These are phyloP conservation scores for Esteya vermicola DNA, from an alignment of 2,329 filamentous ascomycete genomes.

Conservation along the genomic window DNA sequence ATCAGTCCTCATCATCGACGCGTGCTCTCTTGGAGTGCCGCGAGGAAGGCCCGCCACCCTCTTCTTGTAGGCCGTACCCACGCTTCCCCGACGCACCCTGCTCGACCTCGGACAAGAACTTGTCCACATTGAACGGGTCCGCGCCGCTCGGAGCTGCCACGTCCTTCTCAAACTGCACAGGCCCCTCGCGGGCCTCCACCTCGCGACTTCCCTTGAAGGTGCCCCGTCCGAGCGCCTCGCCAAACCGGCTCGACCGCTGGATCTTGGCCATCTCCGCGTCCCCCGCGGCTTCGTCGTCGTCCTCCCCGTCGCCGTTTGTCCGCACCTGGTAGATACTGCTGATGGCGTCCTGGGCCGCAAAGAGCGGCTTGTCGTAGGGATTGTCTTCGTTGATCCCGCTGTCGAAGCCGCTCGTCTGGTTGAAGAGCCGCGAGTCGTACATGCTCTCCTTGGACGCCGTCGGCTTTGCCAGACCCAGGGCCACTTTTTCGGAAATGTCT, in stretches of 20 bases:
- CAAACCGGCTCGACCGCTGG: slow-evolving; percentile 69
- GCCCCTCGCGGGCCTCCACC: slow-evolving; percentile 75
- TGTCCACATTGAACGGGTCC: slow-evolving; percentile 90
- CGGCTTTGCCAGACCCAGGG: slow-evolving; percentile 84
- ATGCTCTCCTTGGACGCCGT: slow-evolving; percentile 85
- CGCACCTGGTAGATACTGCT: slow-evolving; percentile 84
- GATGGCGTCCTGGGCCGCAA: slow-evolving; percentile 88
- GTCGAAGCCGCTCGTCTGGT: slow-evolving; percentile 82
- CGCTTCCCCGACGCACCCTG: slow-evolving; percentile 49
- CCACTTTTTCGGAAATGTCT: slow-evolving; percentile 94
- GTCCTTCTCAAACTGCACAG: slow-evolving; percentile 94
- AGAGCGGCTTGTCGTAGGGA: slow-evolving; percentile 90
- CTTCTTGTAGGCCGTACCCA: slow-evolving; percentile 62
- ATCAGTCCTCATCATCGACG: slow-evolving; percentile 58
- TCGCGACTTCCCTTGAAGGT: slow-evolving; percentile 82
- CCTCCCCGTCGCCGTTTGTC: slow-evolving; percentile 59
- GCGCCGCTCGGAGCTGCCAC: slow-evolving; percentile 8
- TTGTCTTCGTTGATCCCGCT: slow-evolving; percentile 96
- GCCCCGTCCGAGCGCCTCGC: slow-evolving; percentile 73
- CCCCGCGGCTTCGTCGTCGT: slow-evolving; percentile 63
- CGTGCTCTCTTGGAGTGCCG: slow-evolving; percentile 57
- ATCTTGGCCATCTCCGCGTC: slow-evolving; percentile 80
- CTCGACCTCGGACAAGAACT: slow-evolving; percentile 73
- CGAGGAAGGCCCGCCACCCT: slow-evolving; percentile 32
- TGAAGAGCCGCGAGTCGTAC: slow-evolving; percentile 94